phyloP scores from a whole-genome alignment of 169 alveolate genomes.

The Plasmodium cynomolgi region DNA sequence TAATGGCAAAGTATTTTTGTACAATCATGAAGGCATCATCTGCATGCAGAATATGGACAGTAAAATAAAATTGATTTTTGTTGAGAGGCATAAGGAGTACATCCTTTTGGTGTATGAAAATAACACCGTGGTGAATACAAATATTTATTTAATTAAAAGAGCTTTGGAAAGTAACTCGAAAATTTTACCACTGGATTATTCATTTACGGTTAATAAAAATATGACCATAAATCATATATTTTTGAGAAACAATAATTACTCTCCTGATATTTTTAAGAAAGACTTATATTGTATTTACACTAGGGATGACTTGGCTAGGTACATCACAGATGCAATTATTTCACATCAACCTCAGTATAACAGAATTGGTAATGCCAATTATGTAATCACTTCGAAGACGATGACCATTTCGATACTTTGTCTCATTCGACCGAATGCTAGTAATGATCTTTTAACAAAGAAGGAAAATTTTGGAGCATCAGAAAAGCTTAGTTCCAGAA shows the following conservation, averaged over 20 bases:
- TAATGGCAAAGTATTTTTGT: slow-evolving; percentile 39
- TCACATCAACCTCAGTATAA: not conserved
- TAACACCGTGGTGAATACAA: slow-evolving; percentile 46
- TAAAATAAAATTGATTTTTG: slow-evolving; percentile 25
- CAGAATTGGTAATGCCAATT: slow-evolving; percentile 18
- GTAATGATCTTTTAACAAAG: slow-evolving; percentile 22
- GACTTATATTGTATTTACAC: slow-evolving; percentile 35
- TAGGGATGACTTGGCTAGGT: slow-evolving; percentile 22
- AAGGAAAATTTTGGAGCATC: slow-evolving; percentile 45
- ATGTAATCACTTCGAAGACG: slow-evolving; percentile 28
- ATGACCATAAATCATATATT: slow-evolving; percentile 42
- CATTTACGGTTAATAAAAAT: slow-evolving; percentile 53
- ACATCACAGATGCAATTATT: not conserved
- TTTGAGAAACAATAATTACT: slow-evolving; percentile 15
- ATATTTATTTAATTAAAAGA: slow-evolving; percentile 31
- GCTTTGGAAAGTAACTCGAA: slow-evolving; percentile 45
- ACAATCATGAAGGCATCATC: slow-evolving; percentile 69
- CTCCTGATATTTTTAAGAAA: slow-evolving; percentile 23
- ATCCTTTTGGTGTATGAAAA: slow-evolving; percentile 49
- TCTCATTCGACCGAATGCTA: slow-evolving; percentile 11
- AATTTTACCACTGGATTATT: slow-evolving; percentile 31
- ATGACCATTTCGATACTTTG: slow-evolving; percentile 31
- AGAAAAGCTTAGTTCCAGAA: slow-evolving; percentile 53
- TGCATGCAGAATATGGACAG: slow-evolving; percentile 67
- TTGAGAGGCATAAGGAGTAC: slow-evolving; percentile 38